phyloP scores from a whole-genome alignment of 2,329 filamentous ascomycete genomes.

The Alternaria consortialis region DNA sequence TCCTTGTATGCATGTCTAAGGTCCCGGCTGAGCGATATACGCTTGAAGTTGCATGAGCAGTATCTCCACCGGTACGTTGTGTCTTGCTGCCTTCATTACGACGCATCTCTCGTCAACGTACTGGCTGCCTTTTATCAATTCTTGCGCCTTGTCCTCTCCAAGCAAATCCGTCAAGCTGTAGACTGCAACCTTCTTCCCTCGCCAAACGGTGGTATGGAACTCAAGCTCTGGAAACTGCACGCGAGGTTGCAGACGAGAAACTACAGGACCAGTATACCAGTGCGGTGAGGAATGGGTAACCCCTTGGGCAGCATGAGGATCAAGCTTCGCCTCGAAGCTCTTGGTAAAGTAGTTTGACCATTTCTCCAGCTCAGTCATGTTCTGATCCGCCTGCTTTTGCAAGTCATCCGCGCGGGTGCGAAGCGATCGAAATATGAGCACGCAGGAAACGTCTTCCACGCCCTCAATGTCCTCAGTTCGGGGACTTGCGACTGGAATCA shows the following conservation, averaged over 20 bases:
- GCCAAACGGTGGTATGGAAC: conserved; percentile 42
- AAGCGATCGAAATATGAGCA: conserved; percentile 39
- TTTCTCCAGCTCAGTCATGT: conserved; percentile 33
- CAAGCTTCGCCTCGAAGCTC: conserved; percentile 24
- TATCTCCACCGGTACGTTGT: conserved; percentile 42
- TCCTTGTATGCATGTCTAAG: conserved; percentile 14
- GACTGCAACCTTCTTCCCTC: conserved; percentile 42
- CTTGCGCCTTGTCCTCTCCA: conserved; percentile 36
- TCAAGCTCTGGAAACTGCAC: conserved; percentile 42
- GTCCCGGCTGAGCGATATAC: conserved; percentile 38
- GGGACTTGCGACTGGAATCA: conserved; percentile 35
- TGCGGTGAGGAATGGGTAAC: conserved; percentile 35
- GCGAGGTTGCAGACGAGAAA: conserved; percentile 39
- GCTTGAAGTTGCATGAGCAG: conserved; percentile 45
- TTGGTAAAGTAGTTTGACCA: conserved; percentile 30
- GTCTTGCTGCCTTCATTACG: conserved; percentile 38
- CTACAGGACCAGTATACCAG: conserved; percentile 41
- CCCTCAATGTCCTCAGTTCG: conserved; percentile 28
- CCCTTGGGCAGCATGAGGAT: conserved; percentile 35
- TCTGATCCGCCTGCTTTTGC: conserved; percentile 22
- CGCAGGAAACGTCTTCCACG: conserved; percentile 41
- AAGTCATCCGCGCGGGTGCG: conserved; percentile 37
- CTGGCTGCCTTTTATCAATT: conserved; percentile 34
- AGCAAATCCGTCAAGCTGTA: conserved; percentile 49
- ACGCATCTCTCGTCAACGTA: conserved; percentile 37